Base-by-base conservation (phyloP, 768 basidiomycete genomes). In the Kwoniella bestiolae region DNA sequence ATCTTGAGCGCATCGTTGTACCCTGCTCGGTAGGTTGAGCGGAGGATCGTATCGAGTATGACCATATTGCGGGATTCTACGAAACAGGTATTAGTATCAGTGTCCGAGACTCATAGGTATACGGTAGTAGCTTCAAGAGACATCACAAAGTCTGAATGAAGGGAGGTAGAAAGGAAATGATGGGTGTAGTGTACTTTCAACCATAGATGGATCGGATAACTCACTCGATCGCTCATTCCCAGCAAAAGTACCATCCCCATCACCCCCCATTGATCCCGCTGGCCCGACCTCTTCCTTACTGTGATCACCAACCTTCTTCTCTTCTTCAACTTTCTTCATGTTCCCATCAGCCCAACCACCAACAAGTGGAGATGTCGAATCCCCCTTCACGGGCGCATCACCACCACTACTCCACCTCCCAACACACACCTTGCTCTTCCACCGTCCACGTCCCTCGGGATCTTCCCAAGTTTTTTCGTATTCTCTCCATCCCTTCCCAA, bases 1-100 rank as follows among this genome's bases (percentile, higher is more conserved):
- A 65, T 50, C 31, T 65, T 65, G 6, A 65, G 45, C 3, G 63
- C 63, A 34, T 65, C 63, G 50, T 59, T 58, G 44, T 51, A 65
- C 34, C 63, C 63, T 23, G 63, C 47, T 32, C 50, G 16, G 23
- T 65, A 65, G 25, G 63, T 46, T 47, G 63, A 51, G 29, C 63
- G 47, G 29, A 65, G 56, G 32, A 65, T 65, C 18, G 63, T 65
- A 35, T 65, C 63, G 7, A 65, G 63, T 45, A 65, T 50, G 47
- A 58, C 47, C 8, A 65, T 21, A 29, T 65, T 65, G 16, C 56
- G 56, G 41, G 52, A 49, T 25, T 53, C 50, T 52, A 35, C 9
- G 29, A 29, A 59, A 3, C 3, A 28, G 50, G 25, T 52, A 14
- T 28, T 3, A 26, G 3, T 5, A 12, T 31, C n/a, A 52, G 25